Evolutionary conservation across 2,329 filamentous ascomycete species (phyloP).

Genomic region (Elsinoe necatrix): DNA sequence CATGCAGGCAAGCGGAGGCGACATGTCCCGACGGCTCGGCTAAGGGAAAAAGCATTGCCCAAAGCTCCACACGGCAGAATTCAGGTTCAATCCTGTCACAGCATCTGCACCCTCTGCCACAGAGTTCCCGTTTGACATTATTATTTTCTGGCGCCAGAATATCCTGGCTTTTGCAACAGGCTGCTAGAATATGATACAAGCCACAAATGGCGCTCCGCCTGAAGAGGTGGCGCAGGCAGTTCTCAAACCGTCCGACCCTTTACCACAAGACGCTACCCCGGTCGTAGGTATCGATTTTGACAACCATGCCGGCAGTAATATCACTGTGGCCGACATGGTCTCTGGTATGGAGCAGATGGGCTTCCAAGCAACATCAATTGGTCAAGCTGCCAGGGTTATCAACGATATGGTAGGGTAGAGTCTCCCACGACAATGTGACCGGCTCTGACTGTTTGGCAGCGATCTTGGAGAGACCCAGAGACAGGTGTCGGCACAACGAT

Average conservation of each 20-base stretch:
- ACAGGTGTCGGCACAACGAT: constrained; percentile 77
- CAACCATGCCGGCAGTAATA: constrained; percentile 60
- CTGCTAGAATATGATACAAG: background rate
- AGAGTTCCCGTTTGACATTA: background rate
- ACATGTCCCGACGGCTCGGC: background rate
- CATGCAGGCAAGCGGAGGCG: constrained; percentile 1
- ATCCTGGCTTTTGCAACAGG: background rate
- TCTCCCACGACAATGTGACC: background rate
- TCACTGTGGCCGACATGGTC: constrained; percentile 79
- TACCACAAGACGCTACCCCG: constrained; percentile 67
- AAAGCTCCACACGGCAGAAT: background rate
- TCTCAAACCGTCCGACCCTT: constrained; percentile 71
- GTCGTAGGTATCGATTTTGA: constrained; percentile 93
- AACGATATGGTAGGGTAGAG: constrained; percentile 70
- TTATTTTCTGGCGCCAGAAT: background rate
- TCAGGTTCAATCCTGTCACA: background rate
- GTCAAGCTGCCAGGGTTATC: constrained; percentile 82
- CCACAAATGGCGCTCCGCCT: constrained; percentile 34
- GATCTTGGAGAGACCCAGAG: constrained; percentile 72
- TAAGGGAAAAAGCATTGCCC: background rate
- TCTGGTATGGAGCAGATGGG: constrained; percentile 79
- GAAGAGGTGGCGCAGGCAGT: constrained; percentile 62
- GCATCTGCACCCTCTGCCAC: background rate
- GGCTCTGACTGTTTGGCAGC: constrained; percentile 38
- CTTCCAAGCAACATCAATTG: constrained; percentile 71